phyloP scores from a whole-genome alignment of 2,329 filamentous ascomycete species.

The Coleophoma cylindrospora region DNA sequence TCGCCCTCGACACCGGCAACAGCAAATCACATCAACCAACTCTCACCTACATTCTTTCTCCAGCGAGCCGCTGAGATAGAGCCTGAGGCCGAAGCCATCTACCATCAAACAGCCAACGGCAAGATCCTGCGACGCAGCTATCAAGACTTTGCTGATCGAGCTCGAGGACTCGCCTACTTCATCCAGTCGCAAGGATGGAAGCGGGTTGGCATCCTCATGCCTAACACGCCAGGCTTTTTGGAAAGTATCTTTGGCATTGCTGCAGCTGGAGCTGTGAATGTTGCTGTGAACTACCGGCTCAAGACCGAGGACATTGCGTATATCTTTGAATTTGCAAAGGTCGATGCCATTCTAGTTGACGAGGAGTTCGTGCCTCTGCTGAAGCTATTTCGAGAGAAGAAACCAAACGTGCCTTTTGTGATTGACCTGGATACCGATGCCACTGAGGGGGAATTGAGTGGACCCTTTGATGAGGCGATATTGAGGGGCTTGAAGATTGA shows the following conservation, averaged over 20 bases:
- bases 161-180: slow-evolving; percentile 83
- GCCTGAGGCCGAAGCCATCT: slow-evolving; percentile 77
- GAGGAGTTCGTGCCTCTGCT: slow-evolving; percentile 71
- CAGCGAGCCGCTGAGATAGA: slow-evolving; percentile 84
- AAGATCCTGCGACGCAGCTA: slow-evolving; percentile 73
- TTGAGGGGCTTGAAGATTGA: slow-evolving; percentile 76
- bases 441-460: slow-evolving; percentile 66
- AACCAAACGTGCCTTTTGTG: slow-evolving; percentile 64
- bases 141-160: slow-evolving; percentile 76
- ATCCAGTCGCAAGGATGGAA: slow-evolving; percentile 68
- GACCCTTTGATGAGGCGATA: slow-evolving; percentile 80
- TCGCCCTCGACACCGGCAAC: slow-evolving; percentile 20
- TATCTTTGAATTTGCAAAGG: slow-evolving; percentile 83
- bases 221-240: slow-evolving; percentile 93
- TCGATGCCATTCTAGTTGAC: slow-evolving; percentile 83
- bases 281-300: slow-evolving; percentile 69
- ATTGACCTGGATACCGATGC: slow-evolving; percentile 79
- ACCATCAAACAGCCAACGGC: slow-evolving; percentile 77
- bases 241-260: slow-evolving; percentile 86
- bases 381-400: slow-evolving; percentile 54
- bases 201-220: slow-evolving; percentile 78
- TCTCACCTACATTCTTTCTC: slow-evolving; percentile 84
- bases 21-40: slow-evolving; percentile 62
- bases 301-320: slow-evolving; percentile 85
- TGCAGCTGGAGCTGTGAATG: slow-evolving; percentile 73